A percentile compares a stretch with the other conserved stretches of the same genome.
These are phyloP conservation scores for Solanum hybrid DNA, from an alignment of 305 asterid genomes.

Conservation along the genomic window DNA sequence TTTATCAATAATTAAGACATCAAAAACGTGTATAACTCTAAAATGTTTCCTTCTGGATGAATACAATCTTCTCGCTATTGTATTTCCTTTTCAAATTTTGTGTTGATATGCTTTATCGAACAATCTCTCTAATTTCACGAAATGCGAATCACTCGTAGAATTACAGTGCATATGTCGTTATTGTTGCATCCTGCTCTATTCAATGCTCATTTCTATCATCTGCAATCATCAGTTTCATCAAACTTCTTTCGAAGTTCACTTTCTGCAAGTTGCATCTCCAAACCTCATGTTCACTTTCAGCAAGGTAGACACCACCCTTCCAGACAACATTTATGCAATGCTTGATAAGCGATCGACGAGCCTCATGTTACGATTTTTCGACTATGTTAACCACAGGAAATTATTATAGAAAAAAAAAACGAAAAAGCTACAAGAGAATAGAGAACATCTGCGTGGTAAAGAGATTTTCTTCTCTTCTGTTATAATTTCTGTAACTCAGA, in stretches of 20 bases:
- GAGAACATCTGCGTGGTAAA: neutral
- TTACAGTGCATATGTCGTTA: neutral
- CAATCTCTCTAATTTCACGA: neutral
- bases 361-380: neutral
- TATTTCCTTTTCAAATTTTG: neutral
- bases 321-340: neutral
- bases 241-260: neutral
- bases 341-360: neutral
- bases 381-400: neutral
- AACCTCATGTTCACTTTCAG: neutral
- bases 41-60: neutral
- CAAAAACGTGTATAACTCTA: neutral
- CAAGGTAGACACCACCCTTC: neutral
- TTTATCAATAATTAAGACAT: neutral
- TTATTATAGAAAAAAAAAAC: neutral
- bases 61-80: neutral
- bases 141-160: neutral
- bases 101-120: neutral
- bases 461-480: neutral
- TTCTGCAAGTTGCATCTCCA: neutral
- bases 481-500: neutral
- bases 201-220: neutral
- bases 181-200: neutral
- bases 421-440: neutral
- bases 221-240: neutral